A percentile compares a stretch with the other conserved stretches of the same genome.
These are phyloP conservation scores for Rheum nobile DNA, from an alignment of 148 eudicot genomes.

Conservation along the genomic window DNA sequence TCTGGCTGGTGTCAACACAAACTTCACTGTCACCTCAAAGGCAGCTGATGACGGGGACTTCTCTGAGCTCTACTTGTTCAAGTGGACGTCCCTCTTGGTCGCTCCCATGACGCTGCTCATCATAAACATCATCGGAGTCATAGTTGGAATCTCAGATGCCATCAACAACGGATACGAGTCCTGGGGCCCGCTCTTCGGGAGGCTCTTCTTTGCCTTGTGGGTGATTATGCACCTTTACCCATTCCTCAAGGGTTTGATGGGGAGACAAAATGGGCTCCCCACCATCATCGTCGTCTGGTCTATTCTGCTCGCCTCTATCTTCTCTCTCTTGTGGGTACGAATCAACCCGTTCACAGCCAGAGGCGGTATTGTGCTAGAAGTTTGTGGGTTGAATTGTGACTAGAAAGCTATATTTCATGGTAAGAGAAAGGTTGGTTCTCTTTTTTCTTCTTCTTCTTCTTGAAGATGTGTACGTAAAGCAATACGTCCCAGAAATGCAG, in stretches of 20 bases:
- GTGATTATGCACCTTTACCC: conserved; percentile 91
- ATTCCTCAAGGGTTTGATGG: conserved; percentile 91
- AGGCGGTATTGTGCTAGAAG: conserved; percentile 74
- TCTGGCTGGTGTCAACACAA: conserved; percentile 83
- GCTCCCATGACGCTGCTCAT: conserved; percentile 74
- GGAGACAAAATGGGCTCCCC: conserved; percentile 54
- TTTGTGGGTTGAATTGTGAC: conserved; percentile 85
- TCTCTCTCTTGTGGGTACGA: conserved; percentile 84
- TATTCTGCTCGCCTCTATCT: conserved; percentile 74
- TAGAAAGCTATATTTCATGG: conserved; percentile 12
- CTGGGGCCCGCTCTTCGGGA: conserved; percentile 85
- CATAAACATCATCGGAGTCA: conserved; percentile 63
- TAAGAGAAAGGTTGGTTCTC: not conserved
- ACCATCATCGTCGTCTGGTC: conserved; percentile 89
- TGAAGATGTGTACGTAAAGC: conserved; percentile 3
- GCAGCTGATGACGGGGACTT: conserved; percentile 81
- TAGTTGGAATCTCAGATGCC: conserved; percentile 78
- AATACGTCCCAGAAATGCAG: conserved; percentile 1
- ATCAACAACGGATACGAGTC: conserved; percentile 82
- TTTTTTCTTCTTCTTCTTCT: not conserved
- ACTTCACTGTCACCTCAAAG: conserved; percentile 91
- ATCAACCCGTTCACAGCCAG: conserved; percentile 68
- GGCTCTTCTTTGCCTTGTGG: conserved; percentile 90
- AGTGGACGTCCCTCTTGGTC: conserved; percentile 80
- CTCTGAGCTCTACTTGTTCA: conserved; percentile 79